Percentiles rank a stretch among this genome's conserved stretches.
Conservation (phyloP, 441 rosid genomes). For the Melastoma candidum region DNA sequence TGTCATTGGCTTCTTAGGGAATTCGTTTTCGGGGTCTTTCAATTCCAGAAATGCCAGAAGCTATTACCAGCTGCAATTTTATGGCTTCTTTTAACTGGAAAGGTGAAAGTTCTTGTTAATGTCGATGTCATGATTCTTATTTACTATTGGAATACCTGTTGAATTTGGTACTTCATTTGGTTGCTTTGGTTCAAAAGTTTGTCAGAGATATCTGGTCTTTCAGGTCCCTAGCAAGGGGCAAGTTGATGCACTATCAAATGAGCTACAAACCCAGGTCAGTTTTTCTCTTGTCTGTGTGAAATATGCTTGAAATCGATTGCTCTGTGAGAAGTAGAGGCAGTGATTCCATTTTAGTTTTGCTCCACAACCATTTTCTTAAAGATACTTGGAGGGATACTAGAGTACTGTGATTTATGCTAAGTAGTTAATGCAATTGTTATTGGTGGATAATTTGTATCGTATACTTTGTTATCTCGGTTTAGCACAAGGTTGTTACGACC, state of each 20-base stretch:
- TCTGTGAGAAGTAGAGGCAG: too few relatives aligned
- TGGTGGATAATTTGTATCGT: too few relatives aligned
- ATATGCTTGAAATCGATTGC: too few relatives aligned
- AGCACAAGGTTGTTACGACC: too few relatives aligned
- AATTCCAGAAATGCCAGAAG: conserved; percentile 92
- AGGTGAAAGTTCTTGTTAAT: conserved; percentile 31
- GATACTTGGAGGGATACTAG: too few relatives aligned
- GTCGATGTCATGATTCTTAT: too few relatives aligned
- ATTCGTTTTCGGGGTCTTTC: conserved; percentile 89
- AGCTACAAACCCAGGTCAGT: conserved; percentile 61
- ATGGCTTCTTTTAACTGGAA: conserved; percentile 98
- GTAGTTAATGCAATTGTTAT: too few relatives aligned
- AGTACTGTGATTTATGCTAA: too few relatives aligned
- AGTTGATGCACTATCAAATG: conserved; percentile 74
- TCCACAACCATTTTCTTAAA: too few relatives aligned
- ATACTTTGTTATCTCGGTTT: too few relatives aligned
- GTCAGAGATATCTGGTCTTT: conserved; percentile 7
- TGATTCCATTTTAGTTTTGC: too few relatives aligned
- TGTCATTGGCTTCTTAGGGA: conserved; percentile 43
- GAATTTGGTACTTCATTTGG: background rate
- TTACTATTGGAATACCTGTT: background rate
- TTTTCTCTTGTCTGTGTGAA: conserved; percentile 1
- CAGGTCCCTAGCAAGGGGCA: conserved; percentile 92
- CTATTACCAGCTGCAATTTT: conserved; percentile 79
- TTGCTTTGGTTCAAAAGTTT: background rate